A percentile compares a stretch with the other conserved stretches of the same genome.
Conservation (phyloP, 2,329 filamentous ascomycete genomes). For the Penicillium concentricum region DNA sequence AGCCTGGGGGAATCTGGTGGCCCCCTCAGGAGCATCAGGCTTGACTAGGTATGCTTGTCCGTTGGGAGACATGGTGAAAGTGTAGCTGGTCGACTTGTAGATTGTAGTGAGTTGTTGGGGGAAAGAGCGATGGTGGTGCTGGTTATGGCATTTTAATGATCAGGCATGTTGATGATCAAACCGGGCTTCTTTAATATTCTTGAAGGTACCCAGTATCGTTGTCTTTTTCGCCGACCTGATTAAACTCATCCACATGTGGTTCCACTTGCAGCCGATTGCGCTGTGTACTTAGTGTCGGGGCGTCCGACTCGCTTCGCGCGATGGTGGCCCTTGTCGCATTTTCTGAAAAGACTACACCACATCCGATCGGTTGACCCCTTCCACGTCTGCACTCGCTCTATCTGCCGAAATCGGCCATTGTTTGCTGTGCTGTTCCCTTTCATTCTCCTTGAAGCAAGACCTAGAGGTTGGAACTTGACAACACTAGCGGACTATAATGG, state of each 20-base stretch:
- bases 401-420: not conserved
- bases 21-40: slow-evolving; percentile 26
- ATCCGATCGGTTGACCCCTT: not conserved
- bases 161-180: not conserved
- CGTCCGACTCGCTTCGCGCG: not conserved
- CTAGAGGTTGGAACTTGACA: too few relatives aligned
- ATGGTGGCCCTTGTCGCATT: too few relatives aligned
- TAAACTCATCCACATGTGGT: not conserved
- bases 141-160: not conserved
- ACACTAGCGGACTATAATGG: too few relatives aligned
- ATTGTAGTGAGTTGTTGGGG: not conserved
- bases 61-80: slow-evolving; percentile 32
- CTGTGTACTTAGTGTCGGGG: not conserved
- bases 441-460: not conserved
- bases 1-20: slow-evolving; percentile 37
- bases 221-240: not conserved
- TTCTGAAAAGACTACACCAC: not conserved
- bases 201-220: not conserved
- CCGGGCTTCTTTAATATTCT: not conserved
- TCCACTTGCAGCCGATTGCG: not conserved
- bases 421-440: too few relatives aligned
- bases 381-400: too few relatives aligned
- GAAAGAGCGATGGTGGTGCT: too few relatives aligned
- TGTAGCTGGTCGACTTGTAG: not conserved
- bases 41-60: slow-evolving; percentile 36